Percentiles rank a stretch among this genome's conserved stretches.
Evolutionary conservation across 305 asterid species (phyloP).

Genomic region (Ruellia speciosa): DNA sequence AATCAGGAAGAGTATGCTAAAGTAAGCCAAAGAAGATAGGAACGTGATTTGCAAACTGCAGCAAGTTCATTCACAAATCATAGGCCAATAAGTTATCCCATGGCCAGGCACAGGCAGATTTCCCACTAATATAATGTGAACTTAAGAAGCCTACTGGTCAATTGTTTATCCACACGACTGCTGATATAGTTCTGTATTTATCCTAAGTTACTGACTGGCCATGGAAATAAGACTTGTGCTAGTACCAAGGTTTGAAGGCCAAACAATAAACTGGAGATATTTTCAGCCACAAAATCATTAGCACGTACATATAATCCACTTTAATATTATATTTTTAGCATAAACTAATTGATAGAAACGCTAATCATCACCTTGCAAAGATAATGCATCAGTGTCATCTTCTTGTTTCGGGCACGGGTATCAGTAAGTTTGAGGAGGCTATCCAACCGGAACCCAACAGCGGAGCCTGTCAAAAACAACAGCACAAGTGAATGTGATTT

Average conservation of each 20-base stretch:
- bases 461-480: slow-evolving; percentile 67
- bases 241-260: not conserved
- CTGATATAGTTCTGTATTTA: too few relatives aligned
- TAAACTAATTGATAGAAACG: slow-evolving; percentile 14
- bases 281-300: not conserved
- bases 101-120: not conserved
- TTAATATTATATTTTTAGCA: slow-evolving; percentile 15
- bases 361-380: slow-evolving; percentile 67
- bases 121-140: too few relatives aligned
- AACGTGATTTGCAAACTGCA: slow-evolving; percentile 6
- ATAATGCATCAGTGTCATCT: slow-evolving; percentile 96
- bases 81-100: too few relatives aligned
- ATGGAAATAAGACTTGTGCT: not conserved
- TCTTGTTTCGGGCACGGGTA: slow-evolving; percentile 88
- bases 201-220: too few relatives aligned
- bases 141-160: too few relatives aligned
- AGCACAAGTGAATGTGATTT: slow-evolving; percentile 23
- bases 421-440: slow-evolving; percentile 94
- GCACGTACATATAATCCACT: not conserved
- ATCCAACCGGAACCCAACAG: slow-evolving; percentile 90
- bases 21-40: not conserved
- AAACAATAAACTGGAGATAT: not conserved
- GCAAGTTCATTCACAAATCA: slow-evolving; percentile 4
- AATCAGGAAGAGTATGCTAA: not conserved
- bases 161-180: too few relatives aligned